A percentile compares a stretch with the other conserved stretches of the same genome.
Conservation (phyloP, 352 stramenopile species). For the Phytophthora europaea region DNA sequence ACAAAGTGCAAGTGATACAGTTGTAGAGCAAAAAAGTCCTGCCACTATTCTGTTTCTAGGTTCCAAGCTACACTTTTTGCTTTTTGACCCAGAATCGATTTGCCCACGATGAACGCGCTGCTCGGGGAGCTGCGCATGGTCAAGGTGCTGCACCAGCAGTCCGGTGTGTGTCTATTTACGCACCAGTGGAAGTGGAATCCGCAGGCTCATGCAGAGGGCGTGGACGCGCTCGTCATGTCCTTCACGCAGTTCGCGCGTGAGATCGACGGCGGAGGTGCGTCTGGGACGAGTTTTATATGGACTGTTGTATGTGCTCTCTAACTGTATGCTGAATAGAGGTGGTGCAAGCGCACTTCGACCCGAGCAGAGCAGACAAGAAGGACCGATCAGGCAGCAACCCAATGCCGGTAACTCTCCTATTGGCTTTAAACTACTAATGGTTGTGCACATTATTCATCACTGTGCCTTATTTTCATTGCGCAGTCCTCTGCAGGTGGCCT, state of each 20-base stretch:
- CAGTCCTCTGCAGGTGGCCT: conserved; percentile 56
- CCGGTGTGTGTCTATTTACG: conserved; percentile 80
- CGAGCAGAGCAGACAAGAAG: conserved; percentile 42
- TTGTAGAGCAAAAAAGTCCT: background rate
- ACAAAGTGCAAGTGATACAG: background rate
- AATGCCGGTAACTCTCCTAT: conserved; percentile 25
- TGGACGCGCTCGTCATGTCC: conserved; percentile 83
- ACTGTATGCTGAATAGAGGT: conserved; percentile 56
- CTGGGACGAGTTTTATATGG: background rate
- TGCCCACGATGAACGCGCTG: conserved; percentile 40
- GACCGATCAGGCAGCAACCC: conserved; percentile 31
- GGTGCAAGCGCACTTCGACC: conserved; percentile 78
- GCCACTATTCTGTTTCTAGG: background rate
- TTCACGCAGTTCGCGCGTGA: conserved; percentile 88
- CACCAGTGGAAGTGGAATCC: conserved; percentile 87
- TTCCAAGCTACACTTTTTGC: background rate
- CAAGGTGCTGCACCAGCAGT: conserved; percentile 76
- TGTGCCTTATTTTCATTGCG: background rate
- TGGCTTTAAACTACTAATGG: background rate
- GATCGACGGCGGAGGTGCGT: conserved; percentile 81
- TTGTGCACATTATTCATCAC: background rate
- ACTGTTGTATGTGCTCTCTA: conserved; percentile 30
- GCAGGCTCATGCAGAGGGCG: conserved; percentile 73
- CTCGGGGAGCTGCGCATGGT: conserved; percentile 71
- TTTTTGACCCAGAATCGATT: background rate